Base-by-base conservation (phyloP, 2,329 filamentous ascomycete species). In the Fusarium pilosicola region DNA sequence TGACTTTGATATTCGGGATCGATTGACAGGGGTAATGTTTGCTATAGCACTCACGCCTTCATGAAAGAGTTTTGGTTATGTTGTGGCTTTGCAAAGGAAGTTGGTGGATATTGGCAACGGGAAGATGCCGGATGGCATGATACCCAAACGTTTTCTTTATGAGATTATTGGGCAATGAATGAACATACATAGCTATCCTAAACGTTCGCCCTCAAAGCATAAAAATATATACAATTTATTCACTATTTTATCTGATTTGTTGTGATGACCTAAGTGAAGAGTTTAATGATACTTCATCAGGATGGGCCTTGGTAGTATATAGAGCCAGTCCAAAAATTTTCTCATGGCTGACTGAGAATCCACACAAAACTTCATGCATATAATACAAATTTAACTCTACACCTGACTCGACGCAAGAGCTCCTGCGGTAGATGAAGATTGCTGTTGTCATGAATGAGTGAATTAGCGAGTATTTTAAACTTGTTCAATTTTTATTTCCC, bases 81-180 rank as follows among this genome's bases (percentile, higher is more conserved):
- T 60, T 18, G 58, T 34, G 59, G 60, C 49, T 55, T 46, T 39
- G 52, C 42, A 62, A 62, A 34, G 36, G 63, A 55, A 59, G 57
- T 45, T 59, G 61, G 58, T 52, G 45, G 62, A 68, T 46, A 54
- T 56, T 36, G 62, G 60, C 42, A 63, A 65, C 32, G 70, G 60
- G 76, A 69, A 71, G 73, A 73, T 69, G 73, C 61, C 61, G 65
- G 63, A 72, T 32, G 73, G 76, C 73, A 76, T 70, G 74, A 77
- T 77, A 76, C 76, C 76, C 62, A 63, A 66, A 60, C 30, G 42
- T 72, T 60, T 60, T 58, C 41, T 61, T 49, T 65, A 45, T 65
- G 45, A 39, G 64, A 32, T 65, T 46, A 45, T 48, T 51, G 54
- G 65, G 56, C 61, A 46, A 22, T 20, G 38, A 41, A 67, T 44